phyloP scores from a whole-genome alignment of 1,284 basidiomycete genomes.

The Ustilago trichophora region DNA sequence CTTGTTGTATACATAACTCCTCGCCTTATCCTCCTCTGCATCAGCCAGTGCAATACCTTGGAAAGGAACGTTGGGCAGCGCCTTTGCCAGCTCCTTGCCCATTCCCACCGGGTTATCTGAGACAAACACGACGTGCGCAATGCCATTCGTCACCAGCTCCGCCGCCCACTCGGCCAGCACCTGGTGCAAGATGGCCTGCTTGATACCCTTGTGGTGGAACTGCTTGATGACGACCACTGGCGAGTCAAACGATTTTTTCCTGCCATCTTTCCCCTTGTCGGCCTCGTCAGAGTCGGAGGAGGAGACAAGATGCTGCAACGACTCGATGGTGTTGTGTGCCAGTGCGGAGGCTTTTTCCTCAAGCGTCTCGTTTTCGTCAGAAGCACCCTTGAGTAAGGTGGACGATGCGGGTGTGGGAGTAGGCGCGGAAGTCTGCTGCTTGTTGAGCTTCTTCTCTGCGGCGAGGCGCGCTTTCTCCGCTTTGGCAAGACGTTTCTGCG shows the following conservation, averaged over 20 bases:
- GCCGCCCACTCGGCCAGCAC: slow-evolving; percentile 88
- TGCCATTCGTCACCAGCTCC: slow-evolving; percentile 69
- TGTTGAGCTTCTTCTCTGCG: slow-evolving; percentile 32
- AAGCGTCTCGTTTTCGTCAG: slow-evolving; percentile 15
- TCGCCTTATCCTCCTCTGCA: slow-evolving; percentile 81
- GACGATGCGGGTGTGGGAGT: slow-evolving; percentile 8
- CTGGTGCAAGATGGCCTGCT: slow-evolving; percentile 77
- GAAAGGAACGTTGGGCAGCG: slow-evolving; percentile 85
- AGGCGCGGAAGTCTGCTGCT: not conserved
- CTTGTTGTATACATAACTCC: slow-evolving; percentile 83
- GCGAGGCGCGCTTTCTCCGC: slow-evolving; percentile 43
- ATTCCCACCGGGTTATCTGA: slow-evolving; percentile 87
- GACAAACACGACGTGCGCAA: slow-evolving; percentile 90
- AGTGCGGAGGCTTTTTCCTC: slow-evolving; percentile 31
- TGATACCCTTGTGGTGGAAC: slow-evolving; percentile 65
- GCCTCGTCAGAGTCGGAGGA: not conserved
- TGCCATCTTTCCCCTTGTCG: slow-evolving; percentile 5
- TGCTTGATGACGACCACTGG: slow-evolving; percentile 57
- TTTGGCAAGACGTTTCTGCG: slow-evolving; percentile 47
- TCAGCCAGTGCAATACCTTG: slow-evolving; percentile 71
- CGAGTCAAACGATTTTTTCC: slow-evolving; percentile 38
- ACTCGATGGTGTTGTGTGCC: slow-evolving; percentile 21
- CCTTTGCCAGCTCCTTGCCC: slow-evolving; percentile 81
- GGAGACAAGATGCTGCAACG: slow-evolving; percentile 21
- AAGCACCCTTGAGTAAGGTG: not conserved